Evolutionary conservation across 768 basidiomycete species (phyloP).

Genomic region (Xerocomus potaroensis): DNA sequence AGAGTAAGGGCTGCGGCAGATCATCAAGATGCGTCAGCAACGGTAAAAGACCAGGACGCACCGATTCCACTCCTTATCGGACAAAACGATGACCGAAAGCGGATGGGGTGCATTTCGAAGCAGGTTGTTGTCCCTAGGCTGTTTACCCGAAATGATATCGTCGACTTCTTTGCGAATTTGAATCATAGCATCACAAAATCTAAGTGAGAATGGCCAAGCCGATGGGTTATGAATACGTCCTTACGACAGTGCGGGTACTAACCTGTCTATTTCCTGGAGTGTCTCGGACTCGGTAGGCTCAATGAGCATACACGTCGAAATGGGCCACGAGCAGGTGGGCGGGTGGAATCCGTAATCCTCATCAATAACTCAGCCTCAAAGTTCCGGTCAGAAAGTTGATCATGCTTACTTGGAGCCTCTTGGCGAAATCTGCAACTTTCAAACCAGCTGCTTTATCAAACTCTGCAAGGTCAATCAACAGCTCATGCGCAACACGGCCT

Average conservation of each 20-base stretch:
- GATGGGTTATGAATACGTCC: background rate
- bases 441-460: conserved; percentile 87
- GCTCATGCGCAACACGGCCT: conserved; percentile 91
- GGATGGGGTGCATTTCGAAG: conserved; percentile 95
- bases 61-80: conserved; percentile 85
- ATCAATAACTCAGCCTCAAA: background rate
- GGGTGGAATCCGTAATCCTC: conserved; percentile 94
- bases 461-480: conserved; percentile 92
- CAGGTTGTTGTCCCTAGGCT: conserved; percentile 87
- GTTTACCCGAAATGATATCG: conserved; percentile 80
- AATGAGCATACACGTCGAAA: conserved; percentile 94
- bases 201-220: conserved; percentile 23
- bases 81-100: conserved; percentile 61
- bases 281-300: conserved; percentile 98
- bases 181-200: conserved; percentile 99
- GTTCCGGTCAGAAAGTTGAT: background rate
- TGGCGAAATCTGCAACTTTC: conserved; percentile 95
- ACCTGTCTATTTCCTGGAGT: conserved; percentile 89
- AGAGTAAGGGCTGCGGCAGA: conserved; percentile 69
- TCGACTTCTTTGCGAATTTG: conserved; percentile 90
- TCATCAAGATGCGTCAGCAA: conserved; percentile 6
- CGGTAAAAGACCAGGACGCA: conserved; percentile 30
- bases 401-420: conserved; percentile 75
- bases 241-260: conserved; percentile 7
- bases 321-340: conserved; percentile 98